A percentile compares a stretch with the other conserved stretches of the same genome.
Conservation (phyloP, 1,139 yeast genomes). For the Wickerhamomyces sp. region DNA sequence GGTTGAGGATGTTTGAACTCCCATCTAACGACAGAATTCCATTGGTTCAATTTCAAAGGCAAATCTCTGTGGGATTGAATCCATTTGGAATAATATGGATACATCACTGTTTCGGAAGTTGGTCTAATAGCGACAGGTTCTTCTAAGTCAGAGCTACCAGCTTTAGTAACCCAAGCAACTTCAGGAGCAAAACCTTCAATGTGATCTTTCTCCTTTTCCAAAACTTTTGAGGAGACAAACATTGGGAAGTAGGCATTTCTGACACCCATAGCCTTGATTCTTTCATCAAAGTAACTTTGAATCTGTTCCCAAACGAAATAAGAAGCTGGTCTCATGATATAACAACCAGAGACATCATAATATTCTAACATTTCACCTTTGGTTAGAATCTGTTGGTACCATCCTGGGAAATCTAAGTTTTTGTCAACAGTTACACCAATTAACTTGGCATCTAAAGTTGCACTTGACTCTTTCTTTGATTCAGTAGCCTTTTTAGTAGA, state of each 20-base stretch:
- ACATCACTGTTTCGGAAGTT: constrained; percentile 99
- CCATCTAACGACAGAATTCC: constrained; percentile 99
- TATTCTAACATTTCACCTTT: constrained; percentile 98
- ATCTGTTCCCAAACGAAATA: constrained; percentile 93
- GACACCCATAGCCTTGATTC: constrained; percentile 85
- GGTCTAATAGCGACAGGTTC: constrained; percentile 99
- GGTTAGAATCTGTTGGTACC: constrained; percentile 95
- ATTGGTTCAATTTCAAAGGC: constrained; percentile 93
- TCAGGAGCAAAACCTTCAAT: constrained; percentile 99
- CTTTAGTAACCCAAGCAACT: constrained; percentile 99
- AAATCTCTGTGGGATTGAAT: constrained; percentile 96
- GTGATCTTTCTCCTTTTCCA: constrained; percentile 98
- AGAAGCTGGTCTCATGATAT: constrained; percentile 94
- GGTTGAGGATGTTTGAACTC: constrained; percentile 99
- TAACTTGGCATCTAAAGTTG: constrained; percentile 74
- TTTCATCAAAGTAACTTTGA: constrained; percentile 78
- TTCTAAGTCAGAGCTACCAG: constrained; percentile 90
- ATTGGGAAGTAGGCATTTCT: constrained; percentile 96
- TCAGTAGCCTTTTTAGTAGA: constrained; percentile 25
- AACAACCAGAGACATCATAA: constrained; percentile 98
- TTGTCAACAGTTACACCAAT: constrained; percentile 96
- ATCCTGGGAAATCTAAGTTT: constrained; percentile 84
- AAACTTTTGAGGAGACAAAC: constrained; percentile 90
- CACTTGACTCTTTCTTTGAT: constrained; percentile 21
- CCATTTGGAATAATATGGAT: constrained; percentile 99